A percentile compares a stretch with the other conserved stretches of the same genome.
These are phyloP conservation scores for Phialophora verrucosa DNA, from an alignment of 2,329 filamentous ascomycete species.

Conservation along the genomic window DNA sequence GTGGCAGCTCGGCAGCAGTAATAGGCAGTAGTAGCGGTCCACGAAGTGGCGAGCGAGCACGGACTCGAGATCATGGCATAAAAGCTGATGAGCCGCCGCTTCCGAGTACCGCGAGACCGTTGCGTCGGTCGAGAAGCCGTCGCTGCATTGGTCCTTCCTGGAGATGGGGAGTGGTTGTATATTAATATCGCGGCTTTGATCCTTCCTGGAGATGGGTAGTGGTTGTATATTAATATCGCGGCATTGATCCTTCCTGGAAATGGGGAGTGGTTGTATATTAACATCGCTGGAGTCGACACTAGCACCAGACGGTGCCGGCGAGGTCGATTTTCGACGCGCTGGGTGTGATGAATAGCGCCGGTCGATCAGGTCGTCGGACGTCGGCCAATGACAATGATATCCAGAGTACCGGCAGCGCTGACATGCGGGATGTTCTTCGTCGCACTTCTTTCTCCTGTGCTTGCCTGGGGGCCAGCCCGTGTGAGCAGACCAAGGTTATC, in stretches of 20 bases:
- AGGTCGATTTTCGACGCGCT: conserved; percentile 8
- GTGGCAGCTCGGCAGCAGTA: conserved; percentile 29
- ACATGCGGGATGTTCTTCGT: conserved; percentile 24
- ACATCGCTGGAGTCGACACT: neutral
- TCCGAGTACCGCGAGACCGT: conserved; percentile 24
- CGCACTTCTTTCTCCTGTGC: conserved; percentile 31
- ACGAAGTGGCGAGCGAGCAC: conserved; percentile 30
- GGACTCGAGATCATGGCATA: conserved; percentile 26
- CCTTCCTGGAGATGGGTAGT: neutral
- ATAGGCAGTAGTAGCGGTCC: conserved; percentile 27
- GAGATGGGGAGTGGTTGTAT: neutral
- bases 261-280: neutral
- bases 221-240: neutral
- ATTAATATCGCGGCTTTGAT: neutral
- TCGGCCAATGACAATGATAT: conserved; percentile 30
- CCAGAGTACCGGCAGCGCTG: conserved; percentile 20
- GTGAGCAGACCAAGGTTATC: neutral
- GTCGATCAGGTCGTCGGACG: conserved; percentile 27
- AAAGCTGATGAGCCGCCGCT: conserved; percentile 20
- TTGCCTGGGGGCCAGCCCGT: conserved; percentile 16
- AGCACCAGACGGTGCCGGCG: neutral
- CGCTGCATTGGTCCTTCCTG: neutral
- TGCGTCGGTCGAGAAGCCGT: conserved; percentile 2
- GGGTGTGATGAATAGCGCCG: conserved; percentile 25
- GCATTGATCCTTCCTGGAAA: neutral